Conservation (phyloP, 2,329 filamentous ascomycete genomes). For the Aspergillus novofumigatus region DNA sequence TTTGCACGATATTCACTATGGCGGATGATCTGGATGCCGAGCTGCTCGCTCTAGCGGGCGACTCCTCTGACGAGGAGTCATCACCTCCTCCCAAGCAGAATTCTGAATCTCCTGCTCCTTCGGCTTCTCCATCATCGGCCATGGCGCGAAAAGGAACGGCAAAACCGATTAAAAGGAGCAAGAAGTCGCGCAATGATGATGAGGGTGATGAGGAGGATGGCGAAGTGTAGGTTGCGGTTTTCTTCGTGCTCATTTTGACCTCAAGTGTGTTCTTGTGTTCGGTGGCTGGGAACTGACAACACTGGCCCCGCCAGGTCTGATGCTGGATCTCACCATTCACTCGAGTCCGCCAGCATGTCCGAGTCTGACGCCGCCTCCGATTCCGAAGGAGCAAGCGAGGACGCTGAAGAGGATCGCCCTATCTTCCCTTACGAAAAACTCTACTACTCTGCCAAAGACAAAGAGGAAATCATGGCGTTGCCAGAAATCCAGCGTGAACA, state of each 20-base stretch:
- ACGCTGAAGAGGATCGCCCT: slow-evolving; percentile 45
- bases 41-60: slow-evolving; percentile 84
- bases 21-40: slow-evolving; percentile 82
- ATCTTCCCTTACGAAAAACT: slow-evolving; percentile 83
- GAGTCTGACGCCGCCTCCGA: slow-evolving; percentile 83
- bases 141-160: slow-evolving; percentile 47
- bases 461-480: slow-evolving; percentile 74
- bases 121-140: slow-evolving; percentile 47
- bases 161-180: slow-evolving; percentile 36
- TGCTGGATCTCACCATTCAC: slow-evolving; percentile 64
- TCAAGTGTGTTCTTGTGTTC: neutral
- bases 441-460: slow-evolving; percentile 69
- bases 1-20: slow-evolving; percentile 52
- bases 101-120: slow-evolving; percentile 50
- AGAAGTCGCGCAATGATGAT: slow-evolving; percentile 48
- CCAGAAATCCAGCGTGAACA: slow-evolving; percentile 88
- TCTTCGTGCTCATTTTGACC: slow-evolving; percentile 6
- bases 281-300: slow-evolving; percentile 6
- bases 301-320: slow-evolving; percentile 55
- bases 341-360: slow-evolving; percentile 82
- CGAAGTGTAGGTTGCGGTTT: slow-evolving; percentile 65
- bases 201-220: slow-evolving; percentile 66
- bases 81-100: slow-evolving; percentile 53
- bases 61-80: slow-evolving; percentile 51
- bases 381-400: slow-evolving; percentile 53